Evolutionary conservation across 345 rosid species (phyloP).

Genomic region (Eucalyptus sp.): DNA sequence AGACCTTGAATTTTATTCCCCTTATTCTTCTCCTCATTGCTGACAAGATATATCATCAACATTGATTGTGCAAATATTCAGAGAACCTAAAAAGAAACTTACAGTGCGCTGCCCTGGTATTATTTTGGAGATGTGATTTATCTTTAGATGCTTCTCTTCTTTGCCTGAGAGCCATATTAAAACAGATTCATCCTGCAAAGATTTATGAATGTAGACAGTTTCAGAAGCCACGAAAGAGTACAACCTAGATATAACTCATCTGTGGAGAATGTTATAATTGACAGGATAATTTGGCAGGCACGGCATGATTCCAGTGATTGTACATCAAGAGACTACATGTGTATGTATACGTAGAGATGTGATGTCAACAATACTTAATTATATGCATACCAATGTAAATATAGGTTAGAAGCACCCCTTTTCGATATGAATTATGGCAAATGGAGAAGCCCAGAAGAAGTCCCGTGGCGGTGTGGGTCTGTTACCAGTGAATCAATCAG

Average conservation of each 20-base stretch:
- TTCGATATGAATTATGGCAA: background rate
- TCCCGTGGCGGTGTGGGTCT: background rate
- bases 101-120: conserved; percentile 81
- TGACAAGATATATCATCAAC: background rate
- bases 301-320: background rate
- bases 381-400: background rate
- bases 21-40: background rate
- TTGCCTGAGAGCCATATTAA: conserved; percentile 75
- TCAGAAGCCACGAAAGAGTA: background rate
- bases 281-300: background rate
- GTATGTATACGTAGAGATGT: background rate
- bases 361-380: background rate
- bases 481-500: background rate
- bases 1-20: background rate
- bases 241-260: background rate
- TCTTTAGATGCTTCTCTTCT: conserved; percentile 57
- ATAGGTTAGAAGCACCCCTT: background rate
- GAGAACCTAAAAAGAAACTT: conserved; percentile 10
- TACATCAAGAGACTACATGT: background rate
- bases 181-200: conserved; percentile 58
- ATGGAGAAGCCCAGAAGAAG: background rate
- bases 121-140: conserved; percentile 61
- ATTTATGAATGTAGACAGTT: background rate
- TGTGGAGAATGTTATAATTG: background rate
- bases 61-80: background rate